These are phyloP conservation scores for Falciphora oryzae DNA, from an alignment of 2,329 filamentous ascomycete genomes.

Conservation along the genomic window DNA sequence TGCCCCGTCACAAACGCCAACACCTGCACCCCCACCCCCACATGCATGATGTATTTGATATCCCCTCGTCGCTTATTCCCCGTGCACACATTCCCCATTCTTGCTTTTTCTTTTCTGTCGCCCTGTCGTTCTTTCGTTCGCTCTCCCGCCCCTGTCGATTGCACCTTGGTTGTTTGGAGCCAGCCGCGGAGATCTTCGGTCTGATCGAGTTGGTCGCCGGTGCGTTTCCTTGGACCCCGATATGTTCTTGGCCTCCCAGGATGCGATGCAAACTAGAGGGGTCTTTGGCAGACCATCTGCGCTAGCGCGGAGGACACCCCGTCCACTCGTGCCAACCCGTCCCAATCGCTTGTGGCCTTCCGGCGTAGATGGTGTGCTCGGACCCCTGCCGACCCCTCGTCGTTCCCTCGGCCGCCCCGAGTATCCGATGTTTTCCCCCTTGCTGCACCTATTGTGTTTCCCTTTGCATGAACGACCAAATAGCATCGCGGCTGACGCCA, in stretches of 20 bases:
- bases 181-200: neutral
- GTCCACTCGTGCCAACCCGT: slow-evolving; percentile 6
- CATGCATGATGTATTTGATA: neutral
- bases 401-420: neutral
- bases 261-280: neutral
- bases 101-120: neutral
- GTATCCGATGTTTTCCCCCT: neutral
- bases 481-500: neutral
- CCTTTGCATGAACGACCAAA: neutral
- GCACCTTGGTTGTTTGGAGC: neutral
- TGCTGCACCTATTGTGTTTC: slow-evolving; percentile 5
- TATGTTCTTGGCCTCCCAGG: neutral
- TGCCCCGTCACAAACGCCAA: no score
- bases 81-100: no score
- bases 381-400: neutral
- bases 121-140: neutral
- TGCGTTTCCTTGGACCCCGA: neutral
- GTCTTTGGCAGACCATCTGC: neutral
- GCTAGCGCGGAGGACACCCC: neutral
- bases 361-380: neutral
- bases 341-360: neutral
- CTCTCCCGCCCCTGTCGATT: neutral
- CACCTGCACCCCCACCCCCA: neutral
- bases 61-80: no score
- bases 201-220: no score